Evolutionary conservation across 495 filamentous ascomycete genomes (phyloP), one percentile per base, ranked within the genome.

Genomic region (Sphaerosporella brunnea): DNA sequence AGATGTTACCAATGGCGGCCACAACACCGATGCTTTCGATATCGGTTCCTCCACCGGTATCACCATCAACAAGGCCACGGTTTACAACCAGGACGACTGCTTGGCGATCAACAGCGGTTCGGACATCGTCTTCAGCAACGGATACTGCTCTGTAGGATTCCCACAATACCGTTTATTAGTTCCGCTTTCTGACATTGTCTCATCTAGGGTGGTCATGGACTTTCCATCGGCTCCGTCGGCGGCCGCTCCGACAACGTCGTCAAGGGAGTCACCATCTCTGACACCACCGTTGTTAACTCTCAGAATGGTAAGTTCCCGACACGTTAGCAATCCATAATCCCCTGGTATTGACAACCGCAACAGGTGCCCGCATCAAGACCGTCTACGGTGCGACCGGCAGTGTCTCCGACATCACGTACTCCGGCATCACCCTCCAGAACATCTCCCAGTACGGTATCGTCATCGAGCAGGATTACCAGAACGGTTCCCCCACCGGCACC

Each of bases 21-120:
- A 77, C 51, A 82, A 80, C 64, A 80, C 78, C 7, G 77, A 80
- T 56, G 77, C 65, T 10, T 81, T 80, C 55, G 77, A 80, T 51
- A 63, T 81, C 50, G 68, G 73, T 39, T 60, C 43, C 16, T 60
- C 49, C 4, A 67, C 61, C 28, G 63, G 66, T 11, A 63, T 78
- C 15, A 70, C 66, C 30, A 77, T 79, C 53, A 62, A 60, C 18
- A 66, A 67, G n/a, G 70, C 73, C 4, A 71, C 58, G 24, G 68
- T 79, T 3, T 66, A 70, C 49, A 78, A 72, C 58, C 76, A 78
- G 63, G 74, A 78, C 47, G 75, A 78, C 59, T 80, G 75, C 52
- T 55, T 80, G 9, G 75, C 74, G 15, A 59, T 80, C 54, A 78
- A 76, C 63, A 75, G 70, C 1, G 75, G 75, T 42, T 68, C 62